Percentiles rank a stretch among this genome's conserved stretches.
These are phyloP conservation scores for Fusarium duplospermum DNA, from an alignment of 2,329 filamentous ascomycete species.

Conservation along the genomic window DNA sequence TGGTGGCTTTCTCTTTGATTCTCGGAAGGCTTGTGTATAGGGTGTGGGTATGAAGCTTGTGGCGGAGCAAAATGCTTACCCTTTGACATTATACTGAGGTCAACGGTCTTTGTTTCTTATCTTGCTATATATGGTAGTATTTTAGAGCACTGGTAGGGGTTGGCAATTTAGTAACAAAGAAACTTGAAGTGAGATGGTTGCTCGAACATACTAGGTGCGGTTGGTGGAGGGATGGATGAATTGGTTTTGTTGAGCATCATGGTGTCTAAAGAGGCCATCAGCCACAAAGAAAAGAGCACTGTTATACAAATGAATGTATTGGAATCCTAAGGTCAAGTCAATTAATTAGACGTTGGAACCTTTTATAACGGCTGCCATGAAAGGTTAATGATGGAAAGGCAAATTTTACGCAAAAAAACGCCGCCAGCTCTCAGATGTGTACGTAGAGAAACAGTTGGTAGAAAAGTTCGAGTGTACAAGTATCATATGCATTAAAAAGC, in stretches of 20 bases:
- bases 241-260: not conserved
- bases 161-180: not conserved
- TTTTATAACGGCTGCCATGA: not conserved
- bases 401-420: not conserved
- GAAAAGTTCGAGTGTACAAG: not conserved
- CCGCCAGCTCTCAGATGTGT: not conserved
- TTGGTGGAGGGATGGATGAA: not conserved
- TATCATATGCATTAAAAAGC: not conserved
- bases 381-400: not conserved
- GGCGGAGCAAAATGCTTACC: not conserved
- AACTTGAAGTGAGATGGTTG: not conserved
- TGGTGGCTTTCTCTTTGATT: not conserved
- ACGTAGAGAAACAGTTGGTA: not conserved
- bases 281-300: not conserved
- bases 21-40: not conserved
- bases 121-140: not conserved
- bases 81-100: not conserved
- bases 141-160: not conserved
- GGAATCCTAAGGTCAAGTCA: not conserved
- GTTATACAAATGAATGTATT: not conserved
- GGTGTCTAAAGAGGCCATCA: not conserved
- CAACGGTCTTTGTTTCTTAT: too few species aligned
- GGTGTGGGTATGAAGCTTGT: not conserved
- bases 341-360: not conserved
- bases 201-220: not conserved